A percentile compares a stretch with the other conserved stretches of the same genome.
phyloP scores from a whole-genome alignment of 1,139 yeast species.

The Taphrina pruni region DNA sequence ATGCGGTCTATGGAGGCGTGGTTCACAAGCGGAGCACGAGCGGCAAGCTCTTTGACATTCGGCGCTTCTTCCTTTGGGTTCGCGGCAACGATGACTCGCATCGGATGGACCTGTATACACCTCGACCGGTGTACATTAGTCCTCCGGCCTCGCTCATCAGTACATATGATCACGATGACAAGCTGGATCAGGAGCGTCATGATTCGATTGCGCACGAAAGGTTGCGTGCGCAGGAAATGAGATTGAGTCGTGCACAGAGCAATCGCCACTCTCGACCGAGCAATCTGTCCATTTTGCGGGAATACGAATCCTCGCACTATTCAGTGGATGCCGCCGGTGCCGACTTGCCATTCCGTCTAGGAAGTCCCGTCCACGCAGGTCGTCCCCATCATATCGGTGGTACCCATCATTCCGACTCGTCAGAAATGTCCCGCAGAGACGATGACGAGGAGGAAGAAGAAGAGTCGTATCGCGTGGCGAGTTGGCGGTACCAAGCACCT shows the following conservation, averaged over 20 bases:
- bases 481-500: constrained; percentile 16
- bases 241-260: background rate
- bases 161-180: background rate
- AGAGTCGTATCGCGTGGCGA: constrained; percentile 2
- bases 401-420: too few relatives aligned
- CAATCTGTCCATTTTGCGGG: background rate
- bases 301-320: constrained; percentile 7
- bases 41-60: constrained; percentile 12
- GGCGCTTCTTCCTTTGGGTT: background rate
- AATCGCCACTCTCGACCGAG: background rate
- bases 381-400: too few relatives aligned
- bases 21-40: background rate
- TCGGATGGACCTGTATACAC: background rate
- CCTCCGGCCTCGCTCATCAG: constrained; percentile 4
- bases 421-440: too few relatives aligned
- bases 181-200: too few relatives aligned
- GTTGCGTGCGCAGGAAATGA: background rate
- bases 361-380: constrained; percentile 7
- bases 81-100: too few relatives aligned
- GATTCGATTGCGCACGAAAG: background rate
- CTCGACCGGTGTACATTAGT: constrained; percentile 6
- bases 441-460: too few relatives aligned
- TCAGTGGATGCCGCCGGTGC: background rate
- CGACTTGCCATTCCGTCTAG: constrained; percentile 18
- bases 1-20: background rate